Evolutionary conservation across 495 filamentous ascomycete genomes (phyloP).

Genomic region (Diplogelasinospora grovesii): DNA sequence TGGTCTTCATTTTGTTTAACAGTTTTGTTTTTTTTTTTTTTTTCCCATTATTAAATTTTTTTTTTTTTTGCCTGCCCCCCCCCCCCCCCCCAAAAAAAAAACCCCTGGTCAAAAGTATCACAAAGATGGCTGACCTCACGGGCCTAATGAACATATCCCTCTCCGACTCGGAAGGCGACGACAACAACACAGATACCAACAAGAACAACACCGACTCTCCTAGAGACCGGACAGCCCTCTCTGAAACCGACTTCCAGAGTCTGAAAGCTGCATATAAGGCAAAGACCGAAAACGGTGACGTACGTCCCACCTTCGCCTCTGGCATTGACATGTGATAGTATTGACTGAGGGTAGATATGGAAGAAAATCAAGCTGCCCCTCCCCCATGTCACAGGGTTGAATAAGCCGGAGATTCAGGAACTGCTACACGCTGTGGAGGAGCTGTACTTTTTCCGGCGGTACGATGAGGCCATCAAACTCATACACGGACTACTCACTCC

Average conservation of each 20-base stretch:
- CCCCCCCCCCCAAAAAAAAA: too few species aligned
- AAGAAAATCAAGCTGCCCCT: slow-evolving; percentile 36
- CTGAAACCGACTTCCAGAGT: slow-evolving; percentile 34
- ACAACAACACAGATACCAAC: slow-evolving; percentile 8
- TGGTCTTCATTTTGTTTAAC: too few species aligned
- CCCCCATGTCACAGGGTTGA: not conserved
- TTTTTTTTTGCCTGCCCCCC: too few species aligned
- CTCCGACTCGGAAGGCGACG: slow-evolving; percentile 29
- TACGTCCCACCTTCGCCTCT: slow-evolving; percentile 9
- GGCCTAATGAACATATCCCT: slow-evolving; percentile 35
- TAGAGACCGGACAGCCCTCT: slow-evolving; percentile 34
- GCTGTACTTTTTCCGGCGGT: slow-evolving; percentile 47
- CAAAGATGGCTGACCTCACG: too few species aligned
- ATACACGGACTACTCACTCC: slow-evolving; percentile 20
- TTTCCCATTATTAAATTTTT: too few species aligned
- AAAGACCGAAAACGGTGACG: slow-evolving; percentile 43
- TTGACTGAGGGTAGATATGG: too few species aligned
- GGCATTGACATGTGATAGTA: too few species aligned
- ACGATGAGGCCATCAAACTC: slow-evolving; percentile 35
- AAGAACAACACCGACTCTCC: slow-evolving; percentile 12
- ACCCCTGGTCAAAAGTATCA: too few species aligned
- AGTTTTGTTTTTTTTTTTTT: too few species aligned
- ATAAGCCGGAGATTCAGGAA: slow-evolving; percentile 38
- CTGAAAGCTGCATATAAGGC: slow-evolving; percentile 30
- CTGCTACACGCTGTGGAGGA: slow-evolving; percentile 51